Evolutionary conservation across 208 protist genomes (phyloP).

Genomic region (Wallacemonas sp.): DNA sequence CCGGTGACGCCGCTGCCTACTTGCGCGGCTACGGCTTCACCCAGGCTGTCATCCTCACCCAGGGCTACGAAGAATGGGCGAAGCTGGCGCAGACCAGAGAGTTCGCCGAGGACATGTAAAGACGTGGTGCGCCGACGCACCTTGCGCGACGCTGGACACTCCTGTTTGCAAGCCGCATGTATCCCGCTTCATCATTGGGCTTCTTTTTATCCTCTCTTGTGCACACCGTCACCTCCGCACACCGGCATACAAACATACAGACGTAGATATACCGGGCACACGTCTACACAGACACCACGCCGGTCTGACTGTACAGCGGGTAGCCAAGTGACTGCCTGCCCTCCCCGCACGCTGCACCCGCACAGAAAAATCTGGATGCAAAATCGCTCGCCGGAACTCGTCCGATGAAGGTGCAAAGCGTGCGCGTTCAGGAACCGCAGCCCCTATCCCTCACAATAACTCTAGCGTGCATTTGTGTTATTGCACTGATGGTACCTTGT

Average conservation of each 20-base stretch:
- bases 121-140: background rate
- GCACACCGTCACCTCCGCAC: background rate
- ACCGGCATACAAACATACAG: no score
- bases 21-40: constrained; percentile 30
- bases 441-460: no score
- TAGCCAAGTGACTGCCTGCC: no score
- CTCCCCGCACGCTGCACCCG: no score
- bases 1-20: constrained; percentile 23
- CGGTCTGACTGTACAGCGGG: no score
- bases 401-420: no score
- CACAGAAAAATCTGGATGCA: no score
- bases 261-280: background rate
- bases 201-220: background rate
- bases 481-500: no score
- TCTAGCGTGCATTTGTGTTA: no score
- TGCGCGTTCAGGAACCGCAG: no score
- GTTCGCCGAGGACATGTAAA: constrained; percentile 49
- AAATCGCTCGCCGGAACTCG: no score
- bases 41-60: constrained; percentile 23
- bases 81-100: constrained; percentile 24
- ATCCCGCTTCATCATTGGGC: background rate
- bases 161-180: background rate
- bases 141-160: background rate
- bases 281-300: no score
- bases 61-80: constrained; percentile 35